Evolutionary conservation across 495 filamentous ascomycete genomes (phyloP).

Genomic region (Letharia lupina): DNA sequence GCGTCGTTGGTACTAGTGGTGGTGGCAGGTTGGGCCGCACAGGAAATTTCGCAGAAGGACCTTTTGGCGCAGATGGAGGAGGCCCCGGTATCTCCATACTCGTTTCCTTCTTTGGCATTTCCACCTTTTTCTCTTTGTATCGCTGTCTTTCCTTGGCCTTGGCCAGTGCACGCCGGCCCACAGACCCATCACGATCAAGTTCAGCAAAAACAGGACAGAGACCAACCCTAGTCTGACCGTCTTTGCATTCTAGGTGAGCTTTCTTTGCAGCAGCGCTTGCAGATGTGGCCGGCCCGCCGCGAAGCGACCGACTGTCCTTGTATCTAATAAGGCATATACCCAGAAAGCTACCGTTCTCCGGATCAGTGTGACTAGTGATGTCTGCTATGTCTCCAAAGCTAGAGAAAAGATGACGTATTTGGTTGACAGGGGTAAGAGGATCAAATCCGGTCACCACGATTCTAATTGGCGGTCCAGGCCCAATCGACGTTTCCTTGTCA

Average conservation of each 20-base stretch:
- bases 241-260: slow-evolving; percentile 53
- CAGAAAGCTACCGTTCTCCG: slow-evolving; percentile 82
- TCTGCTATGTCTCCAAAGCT: slow-evolving; percentile 83
- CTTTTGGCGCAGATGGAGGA: slow-evolving; percentile 77
- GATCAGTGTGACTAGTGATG: slow-evolving; percentile 84
- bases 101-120: slow-evolving; percentile 32
- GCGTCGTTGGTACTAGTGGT: slow-evolving; percentile 41
- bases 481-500: slow-evolving; percentile 71
- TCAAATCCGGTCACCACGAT: slow-evolving; percentile 92
- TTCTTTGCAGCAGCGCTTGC: slow-evolving; percentile 69
- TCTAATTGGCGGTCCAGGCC: slow-evolving; percentile 79
- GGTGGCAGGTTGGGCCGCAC: slow-evolving; percentile 33
- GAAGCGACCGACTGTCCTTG: slow-evolving; percentile 57
- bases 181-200: slow-evolving; percentile 76
- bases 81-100: slow-evolving; percentile 46
- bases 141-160: slow-evolving; percentile 57
- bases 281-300: slow-evolving; percentile 41
- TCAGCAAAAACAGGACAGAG: slow-evolving; percentile 67
- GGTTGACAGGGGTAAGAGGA: slow-evolving; percentile 69
- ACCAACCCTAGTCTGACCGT: slow-evolving; percentile 65
- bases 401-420: slow-evolving; percentile 72
- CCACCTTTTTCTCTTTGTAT: slow-evolving; percentile 38
- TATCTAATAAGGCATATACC: slow-evolving; percentile 89
- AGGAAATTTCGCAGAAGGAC: slow-evolving; percentile 61
- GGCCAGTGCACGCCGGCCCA: slow-evolving; percentile 65